phyloP scores from a whole-genome alignment of 345 rosid species.

The Kandelia obovata region DNA sequence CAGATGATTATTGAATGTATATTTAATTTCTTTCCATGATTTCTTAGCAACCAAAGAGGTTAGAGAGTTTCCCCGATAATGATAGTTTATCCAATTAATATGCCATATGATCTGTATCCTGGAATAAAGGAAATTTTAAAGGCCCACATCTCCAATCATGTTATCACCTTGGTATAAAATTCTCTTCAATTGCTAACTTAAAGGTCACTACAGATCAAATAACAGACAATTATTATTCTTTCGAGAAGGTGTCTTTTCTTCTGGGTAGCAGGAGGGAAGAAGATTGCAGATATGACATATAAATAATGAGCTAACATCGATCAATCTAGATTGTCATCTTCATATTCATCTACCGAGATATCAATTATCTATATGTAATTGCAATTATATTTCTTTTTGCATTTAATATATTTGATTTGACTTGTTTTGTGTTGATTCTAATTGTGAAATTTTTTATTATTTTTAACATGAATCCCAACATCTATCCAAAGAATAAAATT shows the following conservation, averaged over 20 bases:
- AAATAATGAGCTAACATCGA: background rate
- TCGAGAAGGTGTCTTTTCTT: background rate
- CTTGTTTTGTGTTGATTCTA: too few relatives aligned
- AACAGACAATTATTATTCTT: background rate
- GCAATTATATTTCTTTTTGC: too few relatives aligned
- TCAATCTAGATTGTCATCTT: too few relatives aligned
- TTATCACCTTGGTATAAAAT: background rate
- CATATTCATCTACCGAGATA: too few relatives aligned
- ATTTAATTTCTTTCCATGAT: too few relatives aligned
- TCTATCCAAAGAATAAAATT: too few relatives aligned
- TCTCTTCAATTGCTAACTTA: background rate
- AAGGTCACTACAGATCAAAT: background rate
- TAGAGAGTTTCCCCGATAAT: background rate
- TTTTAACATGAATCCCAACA: too few relatives aligned
- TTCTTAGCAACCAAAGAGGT: background rate
- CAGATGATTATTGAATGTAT: too few relatives aligned
- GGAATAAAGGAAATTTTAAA: background rate
- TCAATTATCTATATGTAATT: too few relatives aligned
- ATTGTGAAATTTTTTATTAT: too few relatives aligned
- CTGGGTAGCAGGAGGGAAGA: background rate
- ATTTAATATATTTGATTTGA: too few relatives aligned
- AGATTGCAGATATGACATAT: background rate
- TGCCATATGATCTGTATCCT: background rate
- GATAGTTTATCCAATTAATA: background rate
- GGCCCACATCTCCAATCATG: constrained; percentile 8